Evolutionary conservation across 257 asterid genomes (phyloP), one percentile per base, ranked within the genome.

Genomic region (Solanum peruvianum): DNA sequence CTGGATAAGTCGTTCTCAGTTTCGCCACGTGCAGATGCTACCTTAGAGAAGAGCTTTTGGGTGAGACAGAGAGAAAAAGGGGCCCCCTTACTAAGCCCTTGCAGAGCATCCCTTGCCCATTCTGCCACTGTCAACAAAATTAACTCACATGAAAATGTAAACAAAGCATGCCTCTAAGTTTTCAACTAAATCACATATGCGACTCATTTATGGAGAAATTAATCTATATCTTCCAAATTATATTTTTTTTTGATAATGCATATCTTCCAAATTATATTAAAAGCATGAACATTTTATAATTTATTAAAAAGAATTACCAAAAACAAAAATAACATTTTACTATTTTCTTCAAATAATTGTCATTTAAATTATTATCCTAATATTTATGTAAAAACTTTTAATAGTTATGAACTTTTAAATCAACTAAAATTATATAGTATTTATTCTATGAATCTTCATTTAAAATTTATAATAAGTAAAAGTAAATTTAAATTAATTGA

Each of bases 41-140:
- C 97, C 91, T 89, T 92, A 85, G 98, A 88, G 89, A 95, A 95
- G 92, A 94, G 93, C 89, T 92, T 88, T 73, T 93, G 91, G 5
- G 99, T 94, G 87, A 97, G 98, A 91, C 88, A 90, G 81, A 97
- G 98, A 87, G 99, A 97, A 91, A 95, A 97, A 41, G 98, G 98
- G 76, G 98, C 98, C 86, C 98, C 99, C 93, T 94, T 94, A 88
- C 87, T 90, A 42, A 97, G 92, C 90, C 98, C 99, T 93, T 92
- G 96, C 89, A 94, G 84, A 86, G 99, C 98, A 88, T 97, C 99
- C 91, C 93, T 94, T 9, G 98, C 99, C 99, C 99, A 95, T 86
- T 93, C 98, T 14, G 97, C 96, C 95, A 94, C 99, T 97, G 96
- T 78, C 83, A 64, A 88, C 47, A 42, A 52, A 56, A 80, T 47